A percentile compares a stretch with the other conserved stretches of the same genome.
Conservation (phyloP, 371 early-diverging fungal species). For the Rhizopus stolonifer region DNA sequence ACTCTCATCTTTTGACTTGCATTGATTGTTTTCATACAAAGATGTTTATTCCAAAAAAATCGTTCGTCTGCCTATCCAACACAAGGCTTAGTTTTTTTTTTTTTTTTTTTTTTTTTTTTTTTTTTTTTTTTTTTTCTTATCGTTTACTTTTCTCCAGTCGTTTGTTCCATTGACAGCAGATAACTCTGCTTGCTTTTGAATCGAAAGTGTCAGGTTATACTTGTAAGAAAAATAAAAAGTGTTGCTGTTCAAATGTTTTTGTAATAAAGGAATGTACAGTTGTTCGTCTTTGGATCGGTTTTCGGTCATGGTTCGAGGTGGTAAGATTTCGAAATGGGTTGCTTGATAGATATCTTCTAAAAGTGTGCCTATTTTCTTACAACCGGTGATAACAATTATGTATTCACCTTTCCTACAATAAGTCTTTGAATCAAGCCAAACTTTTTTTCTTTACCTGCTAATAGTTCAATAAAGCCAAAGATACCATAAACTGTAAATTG, state of each 20-base stretch:
- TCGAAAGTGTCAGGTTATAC: constrained; percentile 76
- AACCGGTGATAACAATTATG: constrained; percentile 83
- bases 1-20: constrained; percentile 10
- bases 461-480: constrained; percentile 72
- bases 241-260: constrained; percentile 60
- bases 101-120: neutral
- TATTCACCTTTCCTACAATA: constrained; percentile 24
- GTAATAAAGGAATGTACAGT: constrained; percentile 66
- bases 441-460: constrained; percentile 56
- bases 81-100: neutral
- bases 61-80: constrained; percentile 72
- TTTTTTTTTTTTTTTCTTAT: neutral
- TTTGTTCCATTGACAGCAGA: neutral
- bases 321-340: constrained; percentile 68
- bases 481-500: constrained; percentile 57
- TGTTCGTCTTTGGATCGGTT: constrained; percentile 66
- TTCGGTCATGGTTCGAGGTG: constrained; percentile 47
- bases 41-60: constrained; percentile 87
- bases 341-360: constrained; percentile 71
- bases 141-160: constrained; percentile 40
- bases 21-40: constrained; percentile 63
- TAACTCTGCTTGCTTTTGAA: constrained; percentile 67
- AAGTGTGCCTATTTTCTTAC: constrained; percentile 63
- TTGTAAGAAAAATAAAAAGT: constrained; percentile 84
- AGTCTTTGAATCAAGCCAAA: neutral